Conservation (phyloP, 345 rosid genomes). For the Dovyalis caffra region DNA sequence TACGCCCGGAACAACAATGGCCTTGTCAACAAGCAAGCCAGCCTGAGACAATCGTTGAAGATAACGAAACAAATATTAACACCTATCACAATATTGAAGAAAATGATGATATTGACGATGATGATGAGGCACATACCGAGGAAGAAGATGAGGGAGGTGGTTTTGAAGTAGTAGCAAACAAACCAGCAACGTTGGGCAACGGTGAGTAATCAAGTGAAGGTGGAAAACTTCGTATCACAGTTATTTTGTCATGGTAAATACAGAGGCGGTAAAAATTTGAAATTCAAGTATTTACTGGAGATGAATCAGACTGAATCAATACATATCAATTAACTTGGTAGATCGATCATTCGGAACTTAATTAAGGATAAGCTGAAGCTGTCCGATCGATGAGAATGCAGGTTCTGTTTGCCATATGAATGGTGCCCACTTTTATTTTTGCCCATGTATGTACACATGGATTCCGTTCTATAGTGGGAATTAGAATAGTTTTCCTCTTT, state of each 20-base stretch:
- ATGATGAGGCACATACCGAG: constrained; percentile 11
- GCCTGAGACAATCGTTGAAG: not conserved
- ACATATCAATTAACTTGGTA: not conserved
- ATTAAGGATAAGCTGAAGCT: not conserved
- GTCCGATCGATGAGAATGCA: not conserved
- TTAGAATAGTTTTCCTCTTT: not conserved
- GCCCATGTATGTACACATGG: constrained; percentile 25
- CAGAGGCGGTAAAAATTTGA: not conserved
- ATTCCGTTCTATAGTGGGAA: constrained; percentile 27
- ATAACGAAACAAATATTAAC: not conserved
- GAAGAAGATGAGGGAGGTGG: constrained; percentile 21
- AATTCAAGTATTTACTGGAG: not conserved
- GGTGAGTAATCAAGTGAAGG: constrained; percentile 11
- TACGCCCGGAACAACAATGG: constrained; percentile 18
- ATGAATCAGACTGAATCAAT: not conserved
- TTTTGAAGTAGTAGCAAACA: constrained; percentile 20
- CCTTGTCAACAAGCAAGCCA: constrained; percentile 8
- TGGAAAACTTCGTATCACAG: constrained; percentile 2
- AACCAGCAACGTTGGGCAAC: not conserved
- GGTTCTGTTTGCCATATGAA: not conserved
- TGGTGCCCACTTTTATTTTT: not conserved
- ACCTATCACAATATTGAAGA: constrained; percentile 1
- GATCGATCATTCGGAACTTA: not conserved
- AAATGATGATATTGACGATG: constrained; percentile 6
- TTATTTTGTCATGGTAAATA: not conserved